A percentile compares a stretch with the other conserved stretches of the same genome.
These are phyloP conservation scores for Penicillium sp. DNA, from an alignment of 2,329 filamentous ascomycete species.

Conservation along the genomic window DNA sequence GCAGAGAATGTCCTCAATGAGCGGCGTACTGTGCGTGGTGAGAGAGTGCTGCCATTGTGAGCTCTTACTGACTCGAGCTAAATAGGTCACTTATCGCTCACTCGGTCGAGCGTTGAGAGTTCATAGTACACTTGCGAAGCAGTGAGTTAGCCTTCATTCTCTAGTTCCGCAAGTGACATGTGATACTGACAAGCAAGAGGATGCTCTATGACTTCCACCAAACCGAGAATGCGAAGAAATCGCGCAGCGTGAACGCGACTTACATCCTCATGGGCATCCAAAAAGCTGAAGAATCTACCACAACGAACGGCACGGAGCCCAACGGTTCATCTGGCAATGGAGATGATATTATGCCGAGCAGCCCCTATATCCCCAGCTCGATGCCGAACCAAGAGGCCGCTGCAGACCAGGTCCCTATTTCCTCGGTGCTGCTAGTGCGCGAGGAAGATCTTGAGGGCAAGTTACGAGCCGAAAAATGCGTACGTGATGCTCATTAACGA, in stretches of 20 bases:
- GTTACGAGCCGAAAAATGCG: conserved; percentile 15
- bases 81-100: conserved; percentile 82
- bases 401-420: conserved; percentile 58
- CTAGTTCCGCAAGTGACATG: background rate
- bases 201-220: conserved; percentile 87
- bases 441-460: conserved; percentile 75
- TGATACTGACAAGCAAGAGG: conserved; percentile 49
- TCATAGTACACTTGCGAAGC: conserved; percentile 86
- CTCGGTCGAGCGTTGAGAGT: conserved; percentile 82
- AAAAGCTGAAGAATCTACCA: conserved; percentile 40
- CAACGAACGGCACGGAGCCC: conserved; percentile 45
- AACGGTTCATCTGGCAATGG: conserved; percentile 64
- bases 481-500: background rate
- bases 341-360: conserved; percentile 66
- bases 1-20: conserved; percentile 78
- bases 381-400: conserved; percentile 59
- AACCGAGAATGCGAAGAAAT: conserved; percentile 74
- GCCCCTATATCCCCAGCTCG: conserved; percentile 70
- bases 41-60: background rate
- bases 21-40: conserved; percentile 66
- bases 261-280: conserved; percentile 81
- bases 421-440: conserved; percentile 68
- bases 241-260: conserved; percentile 83
- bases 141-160: conserved; percentile 61
- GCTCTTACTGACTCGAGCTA: background rate